Percentiles rank a stretch among this genome's conserved stretches.
phyloP scores from a whole-genome alignment of 2,329 filamentous ascomycete genomes.

The Colletotrichum eremochloae region DNA sequence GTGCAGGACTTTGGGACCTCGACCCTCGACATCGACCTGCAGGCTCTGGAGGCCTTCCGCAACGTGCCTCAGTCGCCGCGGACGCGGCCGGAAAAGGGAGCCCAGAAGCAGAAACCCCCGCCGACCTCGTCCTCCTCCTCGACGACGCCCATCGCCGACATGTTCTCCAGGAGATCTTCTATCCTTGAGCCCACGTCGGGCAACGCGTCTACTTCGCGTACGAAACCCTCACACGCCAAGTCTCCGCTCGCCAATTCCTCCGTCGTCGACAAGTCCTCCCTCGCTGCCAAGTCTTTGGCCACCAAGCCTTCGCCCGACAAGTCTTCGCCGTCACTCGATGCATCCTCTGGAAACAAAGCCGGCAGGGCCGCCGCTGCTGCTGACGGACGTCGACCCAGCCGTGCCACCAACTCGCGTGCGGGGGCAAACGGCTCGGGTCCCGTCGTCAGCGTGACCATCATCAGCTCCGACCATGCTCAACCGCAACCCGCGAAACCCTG shows the following conservation, averaged over 20 bases:
- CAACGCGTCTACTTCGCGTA: not conserved
- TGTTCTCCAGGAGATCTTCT: constrained; percentile 26
- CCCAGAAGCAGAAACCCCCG: constrained; percentile 6
- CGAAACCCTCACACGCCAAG: not conserved
- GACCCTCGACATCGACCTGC: constrained; percentile 34
- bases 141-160: constrained; percentile 36
- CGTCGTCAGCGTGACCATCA: constrained; percentile 15
- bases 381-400: constrained; percentile 18
- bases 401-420: not conserved
- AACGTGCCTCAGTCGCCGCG: constrained; percentile 3
- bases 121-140: constrained; percentile 18
- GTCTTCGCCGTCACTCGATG: constrained; percentile 5
- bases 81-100: not conserved
- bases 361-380: constrained; percentile 5
- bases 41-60: constrained; percentile 35
- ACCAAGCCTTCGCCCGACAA: constrained; percentile 3
- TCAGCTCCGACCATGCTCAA: constrained; percentile 24
- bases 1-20: constrained; percentile 35
- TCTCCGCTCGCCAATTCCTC: not conserved
- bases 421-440: not conserved
- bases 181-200: not conserved
- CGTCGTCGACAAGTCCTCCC: not conserved
- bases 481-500: constrained; percentile 24
- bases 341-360: not conserved
- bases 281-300: not conserved